Conservation (phyloP, 2,329 filamentous ascomycete species). For the Zalaria sp. region DNA sequence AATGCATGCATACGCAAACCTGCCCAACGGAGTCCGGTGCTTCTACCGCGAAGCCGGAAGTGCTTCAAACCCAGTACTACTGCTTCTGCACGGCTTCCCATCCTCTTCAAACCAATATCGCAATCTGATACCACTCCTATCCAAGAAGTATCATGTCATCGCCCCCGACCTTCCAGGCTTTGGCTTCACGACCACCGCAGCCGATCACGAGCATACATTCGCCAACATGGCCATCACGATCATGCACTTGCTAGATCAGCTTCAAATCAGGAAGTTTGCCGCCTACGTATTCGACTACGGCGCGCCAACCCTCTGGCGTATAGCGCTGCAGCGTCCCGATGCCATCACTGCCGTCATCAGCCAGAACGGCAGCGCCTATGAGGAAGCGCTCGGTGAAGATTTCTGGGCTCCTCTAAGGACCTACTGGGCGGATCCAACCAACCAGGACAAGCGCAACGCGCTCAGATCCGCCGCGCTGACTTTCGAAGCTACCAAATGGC, state of each 20-base stretch:
- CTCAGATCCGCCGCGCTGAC: slow-evolving; percentile 22
- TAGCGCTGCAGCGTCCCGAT: slow-evolving; percentile 36
- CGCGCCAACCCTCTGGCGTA: slow-evolving; percentile 39
- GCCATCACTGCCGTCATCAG: slow-evolving; percentile 38
- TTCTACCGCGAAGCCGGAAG: slow-evolving; percentile 7
- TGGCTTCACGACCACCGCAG: slow-evolving; percentile 37
- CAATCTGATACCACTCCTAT: slow-evolving; percentile 30
- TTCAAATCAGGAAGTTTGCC: slow-evolving; percentile 34
- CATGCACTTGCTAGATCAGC: slow-evolving; percentile 32
- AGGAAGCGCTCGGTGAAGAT: slow-evolving; percentile 34
- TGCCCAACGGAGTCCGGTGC: neutral
- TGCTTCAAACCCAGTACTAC: slow-evolving; percentile 19
- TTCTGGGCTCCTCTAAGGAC: slow-evolving; percentile 37
- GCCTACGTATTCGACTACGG: slow-evolving; percentile 53
- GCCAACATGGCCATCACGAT: slow-evolving; percentile 35
- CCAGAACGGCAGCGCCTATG: slow-evolving; percentile 50
- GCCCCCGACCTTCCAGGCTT: slow-evolving; percentile 48
- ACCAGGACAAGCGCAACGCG: slow-evolving; percentile 17
- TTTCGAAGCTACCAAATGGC: slow-evolving; percentile 21
- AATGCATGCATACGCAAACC: neutral
- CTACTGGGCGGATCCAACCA: slow-evolving; percentile 29
- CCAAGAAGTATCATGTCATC: slow-evolving; percentile 29
- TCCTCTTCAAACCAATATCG: slow-evolving; percentile 32
- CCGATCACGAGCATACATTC: slow-evolving; percentile 40
- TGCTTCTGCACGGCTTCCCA: slow-evolving; percentile 34